Conservation (phyloP, 805 yeast species). For the Wickerhamomyces mucosus region DNA sequence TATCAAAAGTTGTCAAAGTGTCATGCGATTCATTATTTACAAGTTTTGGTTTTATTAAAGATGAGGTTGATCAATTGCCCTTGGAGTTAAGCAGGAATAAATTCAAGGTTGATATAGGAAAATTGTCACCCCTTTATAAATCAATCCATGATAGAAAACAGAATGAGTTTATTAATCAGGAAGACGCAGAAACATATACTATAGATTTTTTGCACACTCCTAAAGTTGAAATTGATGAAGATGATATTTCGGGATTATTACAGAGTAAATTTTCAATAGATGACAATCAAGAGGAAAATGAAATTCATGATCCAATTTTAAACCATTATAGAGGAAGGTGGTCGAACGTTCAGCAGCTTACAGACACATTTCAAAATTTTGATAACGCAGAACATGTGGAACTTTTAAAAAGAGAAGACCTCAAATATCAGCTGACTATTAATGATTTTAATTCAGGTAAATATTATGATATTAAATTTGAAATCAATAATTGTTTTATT, state of each 20-base stretch:
- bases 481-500: slow-evolving; percentile 20
- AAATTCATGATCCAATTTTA: slow-evolving; percentile 11
- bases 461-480: slow-evolving; percentile 28
- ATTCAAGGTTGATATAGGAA: slow-evolving; percentile 42
- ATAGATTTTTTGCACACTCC: slow-evolving; percentile 14
- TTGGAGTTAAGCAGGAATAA: slow-evolving; percentile 38
- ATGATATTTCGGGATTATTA: slow-evolving; percentile 6
- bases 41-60: slow-evolving; percentile 59
- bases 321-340: slow-evolving; percentile 13
- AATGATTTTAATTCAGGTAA: slow-evolving; percentile 14
- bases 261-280: slow-evolving; percentile 5
- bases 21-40: slow-evolving; percentile 55
- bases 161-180: slow-evolving; percentile 8
- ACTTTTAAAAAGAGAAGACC: too few species aligned
- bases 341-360: slow-evolving; percentile 11
- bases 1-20: slow-evolving; percentile 56
- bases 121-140: slow-evolving; percentile 34
- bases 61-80: slow-evolving; percentile 52
- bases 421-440: too few species aligned
- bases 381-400: neutral
- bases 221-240: slow-evolving; percentile 5
- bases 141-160: slow-evolving; percentile 12
- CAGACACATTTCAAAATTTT: slow-evolving; percentile 7
- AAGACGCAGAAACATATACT: slow-evolving; percentile 5
- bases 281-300: slow-evolving; percentile 3